These are phyloP conservation scores for Russula olivacea DNA, from an alignment of 768 basidiomycete species.

Conservation along the genomic window DNA sequence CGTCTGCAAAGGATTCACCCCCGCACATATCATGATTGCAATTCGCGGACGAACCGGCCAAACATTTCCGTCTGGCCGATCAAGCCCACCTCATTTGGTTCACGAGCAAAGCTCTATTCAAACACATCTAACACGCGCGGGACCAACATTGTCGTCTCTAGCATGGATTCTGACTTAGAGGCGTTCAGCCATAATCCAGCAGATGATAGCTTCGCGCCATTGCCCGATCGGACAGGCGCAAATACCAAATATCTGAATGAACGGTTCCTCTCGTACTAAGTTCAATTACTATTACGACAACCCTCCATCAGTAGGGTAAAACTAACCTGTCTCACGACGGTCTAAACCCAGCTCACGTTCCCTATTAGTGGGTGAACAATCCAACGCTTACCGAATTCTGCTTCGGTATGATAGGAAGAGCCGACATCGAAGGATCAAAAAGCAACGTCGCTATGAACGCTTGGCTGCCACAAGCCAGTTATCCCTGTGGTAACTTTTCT, in stretches of 20 bases:
- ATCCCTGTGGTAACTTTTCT: constrained; percentile 77
- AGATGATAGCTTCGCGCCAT: constrained; percentile 76
- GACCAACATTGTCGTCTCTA: constrained; percentile 67
- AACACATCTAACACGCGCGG: constrained; percentile 59
- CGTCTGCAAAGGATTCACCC: constrained; percentile 75
- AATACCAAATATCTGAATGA: constrained; percentile 81
- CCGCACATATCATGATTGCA: constrained; percentile 61
- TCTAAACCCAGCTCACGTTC: constrained; percentile 80
- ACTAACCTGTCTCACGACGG: constrained; percentile 82
- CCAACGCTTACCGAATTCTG: constrained; percentile 76
- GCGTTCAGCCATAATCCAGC: constrained; percentile 82
- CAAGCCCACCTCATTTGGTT: constrained; percentile 55
- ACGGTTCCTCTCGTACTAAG: constrained; percentile 81
- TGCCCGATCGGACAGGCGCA: constrained; percentile 73
- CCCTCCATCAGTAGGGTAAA: constrained; percentile 79
- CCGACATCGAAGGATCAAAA: constrained; percentile 80
- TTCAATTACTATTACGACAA: constrained; percentile 72
- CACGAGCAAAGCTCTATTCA: constrained; percentile 35
- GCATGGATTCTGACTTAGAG: constrained; percentile 80
- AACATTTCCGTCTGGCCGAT: constrained; percentile 49
- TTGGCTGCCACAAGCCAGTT: constrained; percentile 79
- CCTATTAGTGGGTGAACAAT: constrained; percentile 79
- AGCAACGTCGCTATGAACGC: constrained; percentile 80
- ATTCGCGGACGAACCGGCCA: constrained; percentile 47
- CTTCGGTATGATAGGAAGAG: constrained; percentile 79